These are phyloP conservation scores for Cyclostephanos tholiformis DNA, from an alignment of 108 stramenopile genomes.

Conservation along the genomic window DNA sequence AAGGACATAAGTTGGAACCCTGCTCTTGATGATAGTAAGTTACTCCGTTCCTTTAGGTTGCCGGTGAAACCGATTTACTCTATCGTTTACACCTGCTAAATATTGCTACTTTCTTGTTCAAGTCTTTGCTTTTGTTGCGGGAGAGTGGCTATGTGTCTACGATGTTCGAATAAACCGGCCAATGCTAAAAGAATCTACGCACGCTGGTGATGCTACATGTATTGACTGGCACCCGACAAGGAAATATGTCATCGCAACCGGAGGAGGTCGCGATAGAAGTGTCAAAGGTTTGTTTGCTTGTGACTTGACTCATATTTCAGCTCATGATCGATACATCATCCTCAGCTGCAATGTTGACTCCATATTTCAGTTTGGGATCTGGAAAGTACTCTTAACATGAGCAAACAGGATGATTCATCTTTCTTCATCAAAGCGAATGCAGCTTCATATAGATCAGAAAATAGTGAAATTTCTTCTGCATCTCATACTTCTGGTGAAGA, in stretches of 20 bases:
- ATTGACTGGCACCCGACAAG: conserved; percentile 85
- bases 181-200: conserved; percentile 66
- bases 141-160: conserved; percentile 76
- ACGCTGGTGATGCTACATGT: conserved; percentile 81
- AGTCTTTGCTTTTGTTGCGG: conserved; percentile 82
- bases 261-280: conserved; percentile 74
- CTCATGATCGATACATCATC: not conserved
- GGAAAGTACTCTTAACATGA: conserved; percentile 40
- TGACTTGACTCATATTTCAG: conserved; percentile 9
- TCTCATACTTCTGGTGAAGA: conserved; percentile 43
- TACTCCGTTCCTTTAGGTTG: not conserved
- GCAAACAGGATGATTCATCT: conserved; percentile 38
- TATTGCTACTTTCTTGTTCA: not conserved
- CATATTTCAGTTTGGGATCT: conserved; percentile 48
- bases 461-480: conserved; percentile 41
- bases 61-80: not conserved
- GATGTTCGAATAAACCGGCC: conserved; percentile 64
- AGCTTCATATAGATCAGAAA: conserved; percentile 53
- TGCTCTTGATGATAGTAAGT: conserved; percentile 59
- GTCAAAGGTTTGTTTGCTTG: conserved; percentile 59
- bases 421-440: conserved; percentile 45
- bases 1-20: conserved; percentile 81
- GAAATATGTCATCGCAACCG: conserved; percentile 73
- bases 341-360: conserved; percentile 27
- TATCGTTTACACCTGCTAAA: not conserved